A percentile compares a stretch with the other conserved stretches of the same genome.
These are phyloP conservation scores for Pogostemon cablin DNA, from an alignment of 257 asterid genomes.

Conservation along the genomic window DNA sequence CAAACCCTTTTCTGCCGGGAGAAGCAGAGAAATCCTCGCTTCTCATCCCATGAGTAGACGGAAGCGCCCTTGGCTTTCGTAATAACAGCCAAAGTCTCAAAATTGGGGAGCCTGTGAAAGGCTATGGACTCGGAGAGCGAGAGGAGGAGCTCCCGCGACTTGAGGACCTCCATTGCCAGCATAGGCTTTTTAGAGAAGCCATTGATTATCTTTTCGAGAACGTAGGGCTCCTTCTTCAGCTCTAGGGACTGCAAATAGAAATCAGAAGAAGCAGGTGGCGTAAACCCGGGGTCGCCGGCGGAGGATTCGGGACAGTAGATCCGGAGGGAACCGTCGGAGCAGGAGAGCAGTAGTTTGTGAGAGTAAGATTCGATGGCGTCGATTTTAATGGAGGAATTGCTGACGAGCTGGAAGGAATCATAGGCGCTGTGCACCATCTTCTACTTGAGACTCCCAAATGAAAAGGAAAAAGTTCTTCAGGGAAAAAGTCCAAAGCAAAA, in stretches of 20 bases:
- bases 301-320: slow-evolving; percentile 80
- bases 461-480: slow-evolving; percentile 8
- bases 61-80: slow-evolving; percentile 96
- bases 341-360: slow-evolving; percentile 67
- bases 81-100: slow-evolving; percentile 86
- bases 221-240: slow-evolving; percentile 71
- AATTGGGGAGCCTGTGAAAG: slow-evolving; percentile 74
- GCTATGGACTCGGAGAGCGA: slow-evolving; percentile 91
- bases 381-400: slow-evolving; percentile 59
- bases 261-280: slow-evolving; percentile 58
- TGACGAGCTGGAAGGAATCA: slow-evolving; percentile 70
- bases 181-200: slow-evolving; percentile 85
- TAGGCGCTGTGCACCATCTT: slow-evolving; percentile 96
- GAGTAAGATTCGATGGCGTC: slow-evolving; percentile 85
- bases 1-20: slow-evolving; percentile 88
- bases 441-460: not conserved
- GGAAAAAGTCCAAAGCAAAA: not conserved
- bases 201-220: slow-evolving; percentile 69
- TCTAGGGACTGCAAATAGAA: slow-evolving; percentile 43
- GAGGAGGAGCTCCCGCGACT: slow-evolving; percentile 81
- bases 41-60: slow-evolving; percentile 95
- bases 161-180: slow-evolving; percentile 91
- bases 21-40: slow-evolving; percentile 83
- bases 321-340: slow-evolving; percentile 93
- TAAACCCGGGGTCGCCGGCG: slow-evolving; percentile 36